A percentile compares a stretch with the other conserved stretches of the same genome.
Evolutionary conservation across 306 rosid genomes (phyloP).

Genomic region (Quillaja saponaria): DNA sequence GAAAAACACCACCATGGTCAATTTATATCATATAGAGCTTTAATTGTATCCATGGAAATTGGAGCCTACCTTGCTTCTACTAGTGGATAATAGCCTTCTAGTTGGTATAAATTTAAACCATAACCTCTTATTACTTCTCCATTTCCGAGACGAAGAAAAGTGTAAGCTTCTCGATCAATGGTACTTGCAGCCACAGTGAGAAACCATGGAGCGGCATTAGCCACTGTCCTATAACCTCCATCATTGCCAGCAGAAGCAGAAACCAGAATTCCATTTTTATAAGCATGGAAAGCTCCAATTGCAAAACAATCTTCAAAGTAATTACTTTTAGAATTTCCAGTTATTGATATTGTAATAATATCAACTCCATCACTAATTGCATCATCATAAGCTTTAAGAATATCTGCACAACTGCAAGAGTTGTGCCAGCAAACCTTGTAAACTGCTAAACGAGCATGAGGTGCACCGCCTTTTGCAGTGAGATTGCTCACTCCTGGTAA

Average conservation of each 20-base stretch:
- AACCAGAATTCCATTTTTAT: neutral
- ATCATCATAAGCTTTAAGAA: conserved; percentile 9
- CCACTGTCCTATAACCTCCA: neutral
- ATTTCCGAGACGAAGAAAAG: conserved; percentile 1
- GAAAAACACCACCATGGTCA: too few relatives aligned
- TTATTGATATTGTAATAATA: neutral
- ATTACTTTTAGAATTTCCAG: too few relatives aligned
- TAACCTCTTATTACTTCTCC: neutral
- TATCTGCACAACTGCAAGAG: neutral
- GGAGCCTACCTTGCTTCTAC: neutral
- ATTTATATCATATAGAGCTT: neutral
- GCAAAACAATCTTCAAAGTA: neutral
- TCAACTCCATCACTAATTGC: conserved; percentile 21
- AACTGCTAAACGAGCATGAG: neutral
- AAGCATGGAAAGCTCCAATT: conserved; percentile 8
- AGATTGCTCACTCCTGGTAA: neutral
- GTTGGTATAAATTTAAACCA: neutral
- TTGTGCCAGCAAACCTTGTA: conserved; percentile 12
- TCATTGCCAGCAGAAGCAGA: conserved; percentile 12
- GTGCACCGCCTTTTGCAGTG: conserved; percentile 17
- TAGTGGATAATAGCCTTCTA: neutral
- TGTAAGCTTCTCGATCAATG: neutral
- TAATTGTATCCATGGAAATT: neutral
- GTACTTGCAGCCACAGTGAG: conserved; percentile 15
- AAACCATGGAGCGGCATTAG: conserved; percentile 2